Conservation (phyloP, 177 flowering plant genomes). For the Tripterygium wilfordii region DNA sequence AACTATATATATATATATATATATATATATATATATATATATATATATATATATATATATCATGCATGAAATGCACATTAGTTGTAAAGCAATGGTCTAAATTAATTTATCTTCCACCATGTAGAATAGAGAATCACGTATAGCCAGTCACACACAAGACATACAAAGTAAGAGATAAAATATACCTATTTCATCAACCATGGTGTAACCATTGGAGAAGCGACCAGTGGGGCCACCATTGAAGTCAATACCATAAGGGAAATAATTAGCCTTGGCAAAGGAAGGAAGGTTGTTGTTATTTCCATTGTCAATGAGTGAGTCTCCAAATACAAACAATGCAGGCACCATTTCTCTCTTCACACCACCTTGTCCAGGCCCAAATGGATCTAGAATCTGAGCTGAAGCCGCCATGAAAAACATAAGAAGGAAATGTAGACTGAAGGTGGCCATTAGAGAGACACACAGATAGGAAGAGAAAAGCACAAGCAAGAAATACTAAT, state of each 20-base stretch:
- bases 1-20: too few species aligned
- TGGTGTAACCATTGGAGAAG: slow-evolving; percentile 93
- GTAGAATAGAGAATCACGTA: too few species aligned
- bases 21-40: too few species aligned
- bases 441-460: not conserved
- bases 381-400: slow-evolving; percentile 15
- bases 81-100: too few species aligned
- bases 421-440: not conserved
- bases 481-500: too few species aligned
- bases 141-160: too few species aligned
- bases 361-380: slow-evolving; percentile 9
- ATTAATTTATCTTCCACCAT: too few species aligned
- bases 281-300: slow-evolving; percentile 85
- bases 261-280: slow-evolving; percentile 87
- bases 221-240: slow-evolving; percentile 88
- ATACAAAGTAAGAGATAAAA: not conserved
- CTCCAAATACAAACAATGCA: slow-evolving; percentile 89
- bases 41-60: too few species aligned
- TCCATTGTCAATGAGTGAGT: slow-evolving; percentile 91
- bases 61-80: too few species aligned
- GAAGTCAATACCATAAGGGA: slow-evolving; percentile 93
- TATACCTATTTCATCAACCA: slow-evolving; percentile 90
- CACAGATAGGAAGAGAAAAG: too few species aligned
- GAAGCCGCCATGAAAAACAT: slow-evolving; percentile 2
- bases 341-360: slow-evolving; percentile 51